These are phyloP conservation scores for Boletus vinaceobasis DNA, from an alignment of 768 basidiomycete species.

Conservation along the genomic window DNA sequence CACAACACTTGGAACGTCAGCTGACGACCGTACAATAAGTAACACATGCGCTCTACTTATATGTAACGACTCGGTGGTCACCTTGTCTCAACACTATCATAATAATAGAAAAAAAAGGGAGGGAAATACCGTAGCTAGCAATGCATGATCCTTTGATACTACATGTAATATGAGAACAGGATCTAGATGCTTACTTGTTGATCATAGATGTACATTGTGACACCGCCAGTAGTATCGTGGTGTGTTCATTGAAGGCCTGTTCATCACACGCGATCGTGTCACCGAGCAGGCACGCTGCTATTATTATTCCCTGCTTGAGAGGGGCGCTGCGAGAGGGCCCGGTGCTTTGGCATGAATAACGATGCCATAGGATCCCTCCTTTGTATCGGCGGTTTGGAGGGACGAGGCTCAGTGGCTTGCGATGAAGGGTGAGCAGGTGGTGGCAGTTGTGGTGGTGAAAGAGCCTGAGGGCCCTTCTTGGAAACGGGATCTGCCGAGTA, in stretches of 20 bases:
- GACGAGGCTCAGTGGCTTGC: conserved; percentile 27
- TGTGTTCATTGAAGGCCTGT: background rate
- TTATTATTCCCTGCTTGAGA: conserved; percentile 27
- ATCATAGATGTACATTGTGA: conserved; percentile 6
- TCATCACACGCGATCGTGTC: conserved; percentile 2
- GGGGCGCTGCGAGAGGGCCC: conserved; percentile 55
- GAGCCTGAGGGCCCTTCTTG: conserved; percentile 24
- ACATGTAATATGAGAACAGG: conserved; percentile 14
- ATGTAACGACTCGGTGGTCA: background rate
- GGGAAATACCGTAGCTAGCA: conserved; percentile 1
- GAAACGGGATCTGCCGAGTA: conserved; percentile 7
- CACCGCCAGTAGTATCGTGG: background rate
- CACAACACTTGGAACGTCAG: conserved; percentile 64
- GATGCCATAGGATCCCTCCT: conserved; percentile 64
- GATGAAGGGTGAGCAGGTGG: conserved; percentile 12
- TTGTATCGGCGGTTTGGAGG: conserved; percentile 36
- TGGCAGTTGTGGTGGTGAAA: conserved; percentile 27
- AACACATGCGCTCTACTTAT: background rate
- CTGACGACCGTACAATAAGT: conserved; percentile 17
- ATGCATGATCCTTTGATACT: conserved; percentile 11
- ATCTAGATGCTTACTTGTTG: background rate
- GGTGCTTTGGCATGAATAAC: conserved; percentile 74
- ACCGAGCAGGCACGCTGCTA: conserved; percentile 23
- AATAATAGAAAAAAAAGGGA: conserved; percentile 4
- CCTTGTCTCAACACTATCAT: conserved; percentile 1